phyloP scores from a whole-genome alignment of 805 yeast genomes.

The Zygosaccharomyces bisporus region DNA sequence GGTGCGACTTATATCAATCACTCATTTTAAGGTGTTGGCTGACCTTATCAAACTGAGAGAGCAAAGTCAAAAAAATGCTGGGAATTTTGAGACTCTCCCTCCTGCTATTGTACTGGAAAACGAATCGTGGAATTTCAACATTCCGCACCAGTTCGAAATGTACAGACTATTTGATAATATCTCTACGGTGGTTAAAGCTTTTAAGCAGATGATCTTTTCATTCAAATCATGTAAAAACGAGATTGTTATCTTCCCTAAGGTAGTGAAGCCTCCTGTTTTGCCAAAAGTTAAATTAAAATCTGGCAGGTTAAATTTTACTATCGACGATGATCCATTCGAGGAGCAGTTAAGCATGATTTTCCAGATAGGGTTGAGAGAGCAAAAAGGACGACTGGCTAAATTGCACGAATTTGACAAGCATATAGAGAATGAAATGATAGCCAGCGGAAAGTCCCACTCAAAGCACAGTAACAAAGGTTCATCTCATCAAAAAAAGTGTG shows the following conservation, averaged over 20 bases:
- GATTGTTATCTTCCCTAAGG: conserved; percentile 39
- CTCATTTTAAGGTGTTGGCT: conserved; percentile 31
- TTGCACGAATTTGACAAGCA: conserved; percentile 39
- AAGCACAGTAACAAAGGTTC: conserved; percentile 2
- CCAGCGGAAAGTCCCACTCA: conserved; percentile 5
- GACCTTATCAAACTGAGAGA: conserved; percentile 33
- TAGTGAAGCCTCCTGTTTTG: conserved; percentile 42
- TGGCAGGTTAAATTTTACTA: conserved; percentile 52
- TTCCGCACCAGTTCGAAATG: conserved; percentile 73
- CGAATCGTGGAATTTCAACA: conserved; percentile 46
- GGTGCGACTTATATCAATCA: conserved; percentile 46
- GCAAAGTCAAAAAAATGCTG: conserved; percentile 18
- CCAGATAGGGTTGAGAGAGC: conserved; percentile 65
- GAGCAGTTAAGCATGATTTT: conserved; percentile 60
- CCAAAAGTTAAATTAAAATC: conserved; percentile 58
- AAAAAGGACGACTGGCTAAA: conserved; percentile 55
- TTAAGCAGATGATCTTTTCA: conserved; percentile 55
- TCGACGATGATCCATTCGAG: conserved; percentile 92
- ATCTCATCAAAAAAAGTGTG: conserved; percentile 7
- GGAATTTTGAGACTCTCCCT: conserved; percentile 15
- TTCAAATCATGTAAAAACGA: conserved; percentile 42
- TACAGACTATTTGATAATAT: conserved; percentile 79
- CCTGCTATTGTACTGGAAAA: conserved; percentile 41
- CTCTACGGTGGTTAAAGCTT: conserved; percentile 60
- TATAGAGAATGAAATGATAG: conserved; percentile 13